Evolutionary conservation across 2,329 filamentous ascomycete species (phyloP).

Genomic region (Alternaria arbusti): DNA sequence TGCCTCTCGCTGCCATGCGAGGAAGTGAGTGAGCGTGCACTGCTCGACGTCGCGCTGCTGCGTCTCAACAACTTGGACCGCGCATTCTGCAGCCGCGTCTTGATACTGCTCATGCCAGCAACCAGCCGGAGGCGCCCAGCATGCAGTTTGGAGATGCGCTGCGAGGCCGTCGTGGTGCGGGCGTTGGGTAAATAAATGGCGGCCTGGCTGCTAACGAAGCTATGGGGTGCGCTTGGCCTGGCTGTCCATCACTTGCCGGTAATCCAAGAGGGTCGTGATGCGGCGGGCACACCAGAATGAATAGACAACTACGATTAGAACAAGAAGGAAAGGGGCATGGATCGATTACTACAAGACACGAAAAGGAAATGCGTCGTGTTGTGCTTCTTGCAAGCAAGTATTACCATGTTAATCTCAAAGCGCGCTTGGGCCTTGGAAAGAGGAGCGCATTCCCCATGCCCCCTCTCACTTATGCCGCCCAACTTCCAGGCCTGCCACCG

Average conservation of each 20-base stretch:
- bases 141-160: slow-evolving; percentile 18
- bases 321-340: slow-evolving; percentile 4
- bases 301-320: not conserved
- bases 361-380: slow-evolving; percentile 17
- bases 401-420: slow-evolving; percentile 17
- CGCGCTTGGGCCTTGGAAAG: slow-evolving; percentile 14
- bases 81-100: slow-evolving; percentile 41
- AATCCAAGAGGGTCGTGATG: slow-evolving; percentile 8
- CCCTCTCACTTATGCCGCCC: slow-evolving; percentile 1
- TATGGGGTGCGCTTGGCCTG: not conserved
- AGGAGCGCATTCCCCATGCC: not conserved
- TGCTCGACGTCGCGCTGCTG: slow-evolving; percentile 34
- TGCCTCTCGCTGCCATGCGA: slow-evolving; percentile 35
- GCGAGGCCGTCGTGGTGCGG: slow-evolving; percentile 2
- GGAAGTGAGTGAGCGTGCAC: slow-evolving; percentile 30
- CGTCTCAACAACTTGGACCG: slow-evolving; percentile 39
- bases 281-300: slow-evolving; percentile 2
- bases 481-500: slow-evolving; percentile 9
- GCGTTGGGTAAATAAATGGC: not conserved
- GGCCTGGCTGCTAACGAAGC: not conserved
- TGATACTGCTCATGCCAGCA: slow-evolving; percentile 44
- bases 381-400: slow-evolving; percentile 13
- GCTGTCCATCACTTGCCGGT: not conserved
- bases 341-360: not conserved
- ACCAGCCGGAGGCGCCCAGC: slow-evolving; percentile 28